Conservation (phyloP, 305 asterid genomes). For the Stenogyne calaminthoides region DNA sequence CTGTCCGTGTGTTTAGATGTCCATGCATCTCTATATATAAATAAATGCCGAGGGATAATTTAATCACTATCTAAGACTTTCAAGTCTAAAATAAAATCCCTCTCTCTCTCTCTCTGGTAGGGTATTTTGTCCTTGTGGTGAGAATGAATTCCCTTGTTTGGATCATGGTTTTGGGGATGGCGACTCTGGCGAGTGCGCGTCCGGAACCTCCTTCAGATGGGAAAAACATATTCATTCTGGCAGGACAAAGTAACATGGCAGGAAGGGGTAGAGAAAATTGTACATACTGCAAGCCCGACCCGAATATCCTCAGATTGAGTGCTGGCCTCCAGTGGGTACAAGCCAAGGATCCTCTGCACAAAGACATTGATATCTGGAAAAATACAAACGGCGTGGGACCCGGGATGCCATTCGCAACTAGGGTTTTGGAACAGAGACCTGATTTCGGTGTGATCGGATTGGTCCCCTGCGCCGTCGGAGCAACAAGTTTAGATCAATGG, state of each 20-base stretch:
- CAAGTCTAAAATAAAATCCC: not conserved
- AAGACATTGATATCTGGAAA: constrained; percentile 43
- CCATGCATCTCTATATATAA: no score
- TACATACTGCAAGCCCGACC: not conserved
- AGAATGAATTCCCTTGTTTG: constrained; percentile 23
- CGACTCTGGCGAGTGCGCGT: constrained; percentile 7
- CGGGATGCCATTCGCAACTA: constrained; percentile 55
- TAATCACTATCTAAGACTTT: not conserved
- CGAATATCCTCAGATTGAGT: not conserved
- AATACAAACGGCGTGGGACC: constrained; percentile 61
- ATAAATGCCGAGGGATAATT: not conserved
- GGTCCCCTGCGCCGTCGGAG: constrained; percentile 70
- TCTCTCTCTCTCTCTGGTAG: not conserved
- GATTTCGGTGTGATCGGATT: constrained; percentile 44
- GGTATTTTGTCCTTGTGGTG: not conserved
- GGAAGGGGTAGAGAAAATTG: constrained; percentile 40
- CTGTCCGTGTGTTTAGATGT: no score
- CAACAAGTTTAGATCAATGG: constrained; percentile 50
- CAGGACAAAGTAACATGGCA: constrained; percentile 60
- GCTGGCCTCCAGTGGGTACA: constrained; percentile 37
- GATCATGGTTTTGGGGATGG: constrained; percentile 9
- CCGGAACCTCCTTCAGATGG: not conserved
- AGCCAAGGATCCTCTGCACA: constrained; percentile 60
- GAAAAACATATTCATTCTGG: constrained; percentile 42
- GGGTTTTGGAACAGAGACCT: constrained; percentile 31